Base-by-base conservation (phyloP, 2,329 filamentous ascomycete species). In the Claviceps sp. region DNA sequence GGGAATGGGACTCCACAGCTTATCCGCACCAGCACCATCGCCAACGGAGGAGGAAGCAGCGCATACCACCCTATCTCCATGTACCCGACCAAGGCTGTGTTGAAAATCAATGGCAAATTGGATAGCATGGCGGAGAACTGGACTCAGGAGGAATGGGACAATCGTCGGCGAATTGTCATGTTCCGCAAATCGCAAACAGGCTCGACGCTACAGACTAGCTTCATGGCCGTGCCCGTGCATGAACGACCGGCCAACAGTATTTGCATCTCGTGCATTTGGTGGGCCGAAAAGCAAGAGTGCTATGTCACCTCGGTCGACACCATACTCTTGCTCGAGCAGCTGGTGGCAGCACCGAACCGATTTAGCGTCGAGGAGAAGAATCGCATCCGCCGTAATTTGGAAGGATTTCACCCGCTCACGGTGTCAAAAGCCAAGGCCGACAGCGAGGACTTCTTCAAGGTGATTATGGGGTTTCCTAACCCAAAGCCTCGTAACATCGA, bases 361-460 rank as follows among this genome's bases (percentile, higher is more conserved):
- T 98, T 97, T 70, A 91, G 86, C 0, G 90, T 97, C 4, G 91
- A 97, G 65, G 93, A 97, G 73, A 98, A 97, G 80, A 98, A 98
- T 67, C 83, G 93, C 50, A 97, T 98, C 60, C 84, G 93, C 34
- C 83, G 93, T 56, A 98, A 98, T 62, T 75, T 98, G 37, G 93
- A 98, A 66, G 90, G 90, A 0, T 97, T 95, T 72, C 83, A 88
- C 38, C 93, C 93, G 1, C 71, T 88, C 57, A 98, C 93, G 0
- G 89, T 98, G 17, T 95, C 89, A 59, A 98, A 98, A 69, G 82
- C 83, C 53, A 95, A 95, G 69, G 64, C 82, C 1, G 91, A 97
- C 54, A 95, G 87, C 64, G 91, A 97, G 66, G 88, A 94, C 51
- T 97, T 97, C 68, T 97, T 97, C 81, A 96, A 96, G 72, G 78